These are phyloP conservation scores for Artemisia tridentata DNA, from an alignment of 129 eudicot genomes.

Conservation along the genomic window DNA sequence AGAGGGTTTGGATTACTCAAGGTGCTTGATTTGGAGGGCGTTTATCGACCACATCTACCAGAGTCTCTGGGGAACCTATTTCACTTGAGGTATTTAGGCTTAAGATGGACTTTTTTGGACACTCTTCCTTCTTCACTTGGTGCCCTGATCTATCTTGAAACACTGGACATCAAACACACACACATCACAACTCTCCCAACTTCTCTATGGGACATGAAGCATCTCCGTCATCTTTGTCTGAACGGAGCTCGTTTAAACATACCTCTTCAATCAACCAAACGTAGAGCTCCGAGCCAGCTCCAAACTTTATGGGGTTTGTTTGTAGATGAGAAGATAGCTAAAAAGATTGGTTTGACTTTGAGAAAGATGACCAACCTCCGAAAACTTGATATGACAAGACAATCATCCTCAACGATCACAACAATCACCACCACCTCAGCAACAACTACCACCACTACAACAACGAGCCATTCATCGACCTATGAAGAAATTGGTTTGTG, in stretches of 20 bases:
- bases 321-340: constrained; percentile 31
- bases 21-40: constrained; percentile 38
- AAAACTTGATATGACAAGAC: constrained; percentile 36
- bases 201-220: constrained; percentile 35
- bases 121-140: constrained; percentile 40
- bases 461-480: constrained; percentile 13
- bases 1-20: constrained; percentile 36
- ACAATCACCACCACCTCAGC: constrained; percentile 11
- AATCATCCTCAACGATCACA: constrained; percentile 18
- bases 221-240: constrained; percentile 35
- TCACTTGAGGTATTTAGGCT: constrained; percentile 34
- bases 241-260: constrained; percentile 29
- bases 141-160: constrained; percentile 32
- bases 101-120: constrained; percentile 35
- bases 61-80: constrained; percentile 29
- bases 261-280: constrained; percentile 7
- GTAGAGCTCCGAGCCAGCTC: constrained; percentile 27
- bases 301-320: constrained; percentile 35
- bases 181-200: constrained; percentile 34
- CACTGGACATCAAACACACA: constrained; percentile 36
- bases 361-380: constrained; percentile 24
- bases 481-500: constrained; percentile 26
- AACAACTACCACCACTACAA: constrained; percentile 17
- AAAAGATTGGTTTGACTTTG: constrained; percentile 23
- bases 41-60: constrained; percentile 29